Evolutionary conservation across 805 yeast species (phyloP).

Genomic region (Sugiyamaella boreocaroliniensis): DNA sequence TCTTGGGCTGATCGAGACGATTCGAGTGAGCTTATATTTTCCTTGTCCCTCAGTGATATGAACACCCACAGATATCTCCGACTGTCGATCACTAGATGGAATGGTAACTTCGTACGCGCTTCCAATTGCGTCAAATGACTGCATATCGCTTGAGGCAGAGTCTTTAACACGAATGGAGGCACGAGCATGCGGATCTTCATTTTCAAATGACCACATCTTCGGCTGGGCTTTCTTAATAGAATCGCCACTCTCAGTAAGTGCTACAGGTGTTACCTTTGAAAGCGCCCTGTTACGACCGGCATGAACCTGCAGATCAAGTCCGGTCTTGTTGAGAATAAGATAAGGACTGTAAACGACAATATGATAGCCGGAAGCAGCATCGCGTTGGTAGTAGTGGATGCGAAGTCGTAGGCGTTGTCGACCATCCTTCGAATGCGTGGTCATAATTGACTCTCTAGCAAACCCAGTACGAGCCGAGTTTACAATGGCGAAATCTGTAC

Average conservation of each 20-base stretch:
- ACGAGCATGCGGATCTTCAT: slow-evolving; percentile 54
- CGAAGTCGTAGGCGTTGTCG: slow-evolving; percentile 63
- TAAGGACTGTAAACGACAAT: slow-evolving; percentile 80
- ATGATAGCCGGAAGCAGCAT: slow-evolving; percentile 52
- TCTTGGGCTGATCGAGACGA: slow-evolving; percentile 76
- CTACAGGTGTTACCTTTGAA: slow-evolving; percentile 29
- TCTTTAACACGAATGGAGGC: slow-evolving; percentile 61
- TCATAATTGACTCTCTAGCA: slow-evolving; percentile 47
- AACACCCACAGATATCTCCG: slow-evolving; percentile 71
- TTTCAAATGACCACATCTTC: slow-evolving; percentile 77
- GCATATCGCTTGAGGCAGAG: slow-evolving; percentile 63
- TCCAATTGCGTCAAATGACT: slow-evolving; percentile 87
- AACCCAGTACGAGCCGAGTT: slow-evolving; percentile 42
- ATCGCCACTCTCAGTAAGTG: slow-evolving; percentile 11
- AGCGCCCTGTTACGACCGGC: slow-evolving; percentile 48
- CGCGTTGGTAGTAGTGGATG: slow-evolving; percentile 49
- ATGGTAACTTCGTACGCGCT: slow-evolving; percentile 56
- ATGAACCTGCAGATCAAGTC: slow-evolving; percentile 50
- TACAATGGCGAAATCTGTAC: slow-evolving; percentile 70
- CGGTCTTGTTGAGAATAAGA: slow-evolving; percentile 73
- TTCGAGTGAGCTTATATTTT: slow-evolving; percentile 65
- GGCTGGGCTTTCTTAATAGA: slow-evolving; percentile 40
- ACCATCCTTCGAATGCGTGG: slow-evolving; percentile 45
- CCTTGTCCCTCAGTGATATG: slow-evolving; percentile 74
- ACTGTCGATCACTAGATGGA: slow-evolving; percentile 26